Evolutionary conservation across 2,329 filamentous ascomycete genomes (phyloP).

Genomic region (Thyridium curvatum): DNA sequence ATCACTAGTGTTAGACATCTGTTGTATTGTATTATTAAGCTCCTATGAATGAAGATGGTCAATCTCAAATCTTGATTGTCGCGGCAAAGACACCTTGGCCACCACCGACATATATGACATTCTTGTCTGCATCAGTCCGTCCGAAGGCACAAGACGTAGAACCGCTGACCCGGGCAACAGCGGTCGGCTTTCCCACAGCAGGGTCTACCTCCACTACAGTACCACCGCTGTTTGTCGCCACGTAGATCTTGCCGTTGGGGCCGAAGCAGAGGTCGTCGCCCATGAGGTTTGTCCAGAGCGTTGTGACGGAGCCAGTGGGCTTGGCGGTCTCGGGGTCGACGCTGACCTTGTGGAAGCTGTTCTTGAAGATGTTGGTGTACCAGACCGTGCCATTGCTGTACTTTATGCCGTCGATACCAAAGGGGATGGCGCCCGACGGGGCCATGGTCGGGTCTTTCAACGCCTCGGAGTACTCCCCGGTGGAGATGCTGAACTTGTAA

Average conservation of each 20-base stretch:
- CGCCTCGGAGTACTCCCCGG: constrained; percentile 15
- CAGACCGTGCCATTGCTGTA: constrained; percentile 20
- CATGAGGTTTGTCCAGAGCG: constrained; percentile 24
- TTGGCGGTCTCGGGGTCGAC: constrained; percentile 19
- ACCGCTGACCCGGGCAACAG: constrained; percentile 16
- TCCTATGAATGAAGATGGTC: too few relatives aligned
- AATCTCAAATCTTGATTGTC: constrained; percentile 8
- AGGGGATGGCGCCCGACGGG: constrained; percentile 19
- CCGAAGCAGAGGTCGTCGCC: constrained; percentile 24
- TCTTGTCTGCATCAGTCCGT: constrained; percentile 18
- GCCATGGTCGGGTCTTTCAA: constrained; percentile 21
- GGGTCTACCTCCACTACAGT: constrained; percentile 22
- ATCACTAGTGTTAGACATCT: too few relatives aligned
- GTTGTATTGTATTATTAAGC: too few relatives aligned
- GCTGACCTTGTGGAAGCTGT: constrained; percentile 23
- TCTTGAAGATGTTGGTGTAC: constrained; percentile 28
- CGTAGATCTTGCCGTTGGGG: constrained; percentile 21
- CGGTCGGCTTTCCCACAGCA: constrained; percentile 14
- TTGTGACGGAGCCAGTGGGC: constrained; percentile 15
- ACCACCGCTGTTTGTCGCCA: constrained; percentile 21
- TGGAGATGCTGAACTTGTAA: constrained; percentile 16
- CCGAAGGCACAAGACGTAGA: constrained; percentile 22
- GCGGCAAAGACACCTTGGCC: constrained; percentile 17
- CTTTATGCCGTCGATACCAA: constrained; percentile 25
- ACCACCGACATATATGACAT: constrained; percentile 20